Evolutionary conservation across 1,139 yeast species (phyloP).

Genomic region (Hansenula sp.): DNA sequence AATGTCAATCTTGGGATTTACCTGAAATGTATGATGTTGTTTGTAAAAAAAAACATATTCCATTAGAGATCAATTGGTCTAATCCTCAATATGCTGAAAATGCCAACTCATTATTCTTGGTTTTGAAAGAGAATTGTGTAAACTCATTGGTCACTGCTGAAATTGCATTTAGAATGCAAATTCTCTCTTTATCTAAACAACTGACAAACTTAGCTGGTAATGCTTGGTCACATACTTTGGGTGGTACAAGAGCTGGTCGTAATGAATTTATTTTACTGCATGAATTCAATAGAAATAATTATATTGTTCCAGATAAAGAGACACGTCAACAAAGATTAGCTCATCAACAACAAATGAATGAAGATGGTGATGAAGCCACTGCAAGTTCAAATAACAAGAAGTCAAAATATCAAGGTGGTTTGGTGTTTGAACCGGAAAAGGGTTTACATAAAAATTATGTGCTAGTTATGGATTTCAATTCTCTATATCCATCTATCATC

Average conservation of each 20-base stretch:
- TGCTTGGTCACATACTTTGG: constrained; percentile 93
- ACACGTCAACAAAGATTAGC: constrained; percentile 38
- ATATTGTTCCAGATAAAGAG: constrained; percentile 87
- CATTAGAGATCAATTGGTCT: constrained; percentile 72
- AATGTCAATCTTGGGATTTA: constrained; percentile 96
- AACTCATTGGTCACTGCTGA: constrained; percentile 74
- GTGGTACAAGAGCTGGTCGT: constrained; percentile 96
- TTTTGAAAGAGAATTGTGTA: constrained; percentile 63
- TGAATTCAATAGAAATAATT: constrained; percentile 80
- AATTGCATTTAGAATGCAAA: constrained; percentile 78
- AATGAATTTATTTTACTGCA: constrained; percentile 91
- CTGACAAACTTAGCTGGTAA: constrained; percentile 94
- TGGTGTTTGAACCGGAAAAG: constrained; percentile 94
- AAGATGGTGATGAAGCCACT: constrained; percentile 40
- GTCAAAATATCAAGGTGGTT: constrained; percentile 92
- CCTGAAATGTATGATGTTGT: constrained; percentile 85
- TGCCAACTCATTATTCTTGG: constrained; percentile 62
- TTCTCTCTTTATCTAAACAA: constrained; percentile 85
- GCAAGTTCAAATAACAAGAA: constrained; percentile 55
- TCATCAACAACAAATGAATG: constrained; percentile 28
- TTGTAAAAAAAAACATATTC: constrained; percentile 54
- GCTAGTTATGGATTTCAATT: constrained; percentile 96
- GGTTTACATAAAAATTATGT: constrained; percentile 89
- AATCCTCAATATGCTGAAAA: constrained; percentile 66
- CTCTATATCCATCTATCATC: constrained; percentile 94